Percentiles rank a stretch among this genome's conserved stretches.
These are phyloP conservation scores for Cladosporium colombiae DNA, from an alignment of 2,329 filamentous ascomycete genomes.

Conservation along the genomic window DNA sequence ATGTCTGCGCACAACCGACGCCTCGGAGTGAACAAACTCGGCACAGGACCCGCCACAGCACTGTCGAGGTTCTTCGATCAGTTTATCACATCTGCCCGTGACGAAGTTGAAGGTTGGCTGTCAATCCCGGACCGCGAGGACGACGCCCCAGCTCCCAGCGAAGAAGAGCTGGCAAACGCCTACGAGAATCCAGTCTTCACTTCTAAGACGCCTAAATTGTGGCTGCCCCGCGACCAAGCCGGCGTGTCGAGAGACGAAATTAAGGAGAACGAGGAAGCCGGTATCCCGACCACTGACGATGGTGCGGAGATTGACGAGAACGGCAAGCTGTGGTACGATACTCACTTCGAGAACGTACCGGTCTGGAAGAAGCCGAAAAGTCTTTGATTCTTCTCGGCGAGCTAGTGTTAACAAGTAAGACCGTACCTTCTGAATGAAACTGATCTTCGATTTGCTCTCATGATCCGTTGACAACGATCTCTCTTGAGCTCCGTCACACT, in stretches of 20 bases:
- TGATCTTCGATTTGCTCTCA: neutral
- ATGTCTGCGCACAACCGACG: conserved; percentile 35
- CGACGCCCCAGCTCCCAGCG: conserved; percentile 22
- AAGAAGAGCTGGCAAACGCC: conserved; percentile 40
- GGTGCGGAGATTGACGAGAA: conserved; percentile 48
- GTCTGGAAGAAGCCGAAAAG: conserved; percentile 39
- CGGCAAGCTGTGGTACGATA: conserved; percentile 48
- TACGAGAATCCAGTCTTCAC: conserved; percentile 49
- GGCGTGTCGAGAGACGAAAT: conserved; percentile 48
- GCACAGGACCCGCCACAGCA: conserved; percentile 25
- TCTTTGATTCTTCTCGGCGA: neutral
- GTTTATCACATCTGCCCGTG: conserved; percentile 31
- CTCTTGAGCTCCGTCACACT: neutral
- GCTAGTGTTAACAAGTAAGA: neutral
- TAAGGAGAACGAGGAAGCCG: conserved; percentile 41
- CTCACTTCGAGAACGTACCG: conserved; percentile 45
- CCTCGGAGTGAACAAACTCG: conserved; percentile 28
- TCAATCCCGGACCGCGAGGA: conserved; percentile 25
- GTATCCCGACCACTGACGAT: conserved; percentile 47
- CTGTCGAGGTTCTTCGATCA: conserved; percentile 36
- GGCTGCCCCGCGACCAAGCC: conserved; percentile 48
- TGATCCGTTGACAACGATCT: too few relatives aligned
- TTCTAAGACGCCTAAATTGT: conserved; percentile 45
- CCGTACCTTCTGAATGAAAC: neutral
- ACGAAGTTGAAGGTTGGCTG: conserved; percentile 28